Evolutionary conservation across 345 rosid species (phyloP), one percentile per base, ranked within the genome.

Genomic region (Eucalyptus regnans): DNA sequence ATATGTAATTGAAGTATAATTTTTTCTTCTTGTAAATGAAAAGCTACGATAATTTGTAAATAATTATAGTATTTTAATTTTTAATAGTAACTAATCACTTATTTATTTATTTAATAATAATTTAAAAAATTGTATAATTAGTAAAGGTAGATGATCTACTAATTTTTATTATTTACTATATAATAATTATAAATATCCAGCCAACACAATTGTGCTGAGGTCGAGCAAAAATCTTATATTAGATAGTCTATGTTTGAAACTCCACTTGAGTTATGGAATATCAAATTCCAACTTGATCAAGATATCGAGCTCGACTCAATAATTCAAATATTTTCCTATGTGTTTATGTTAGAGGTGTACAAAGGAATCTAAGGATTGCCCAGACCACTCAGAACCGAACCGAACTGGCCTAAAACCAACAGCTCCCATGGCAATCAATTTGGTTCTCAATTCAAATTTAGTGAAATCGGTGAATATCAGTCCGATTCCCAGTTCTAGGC

Each of bases 341-440:
- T 2, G 0, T 56, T 23, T 56, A 52, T 52, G 58, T 52, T 52
- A 52, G 58, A 0, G 1, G 58, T 52, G 58, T 52, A 52, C 10
- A 52, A 52, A 52, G 58, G 58, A 52, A 52, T 0, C 0, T 3
- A 5, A 3, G 25, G 18, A 52, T 0, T 0, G 0, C 25, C 10
- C 10, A 7, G 0, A 52, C 25, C 10, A 52, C 58, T 52, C 1
- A 7, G 0, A 52, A 18, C 0, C 0, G 0, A 1, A 52, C 9
- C 9, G 0, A 0, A 52, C 2, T 0, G 1, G 10, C 58, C 25
- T 52, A 18, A 25, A 52, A 52, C 2, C 0, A 4, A 52, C 10
- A 52, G 1, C 7, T 52, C 4, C 10, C 58, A 18, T 52, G 58
- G 10, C 0, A 1, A 52, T 52, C 0, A 0, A 52, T 52, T 52